Conservation (phyloP, 2,329 filamentous ascomycete species). For the Sporothrix curviconia region DNA sequence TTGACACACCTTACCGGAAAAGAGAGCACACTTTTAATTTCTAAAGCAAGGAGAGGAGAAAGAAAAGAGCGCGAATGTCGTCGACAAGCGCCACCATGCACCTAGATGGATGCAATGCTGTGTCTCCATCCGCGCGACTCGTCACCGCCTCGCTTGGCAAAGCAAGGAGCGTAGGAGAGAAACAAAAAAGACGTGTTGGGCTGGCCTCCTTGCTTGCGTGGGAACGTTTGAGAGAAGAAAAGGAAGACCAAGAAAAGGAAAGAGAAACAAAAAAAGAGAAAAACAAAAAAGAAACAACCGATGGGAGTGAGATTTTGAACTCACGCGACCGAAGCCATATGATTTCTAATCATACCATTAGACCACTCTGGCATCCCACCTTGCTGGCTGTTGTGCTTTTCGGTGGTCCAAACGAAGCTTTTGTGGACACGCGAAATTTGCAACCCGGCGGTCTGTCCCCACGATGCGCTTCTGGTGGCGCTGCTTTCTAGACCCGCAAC, state of each 20-base stretch:
- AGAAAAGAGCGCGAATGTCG: background rate
- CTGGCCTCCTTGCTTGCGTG: too few relatives aligned
- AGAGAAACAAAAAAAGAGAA: background rate
- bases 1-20: too few relatives aligned
- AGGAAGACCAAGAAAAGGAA: background rate
- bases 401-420: background rate
- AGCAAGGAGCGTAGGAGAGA: too few relatives aligned
- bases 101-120: background rate
- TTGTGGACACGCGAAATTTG: background rate
- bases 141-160: background rate
- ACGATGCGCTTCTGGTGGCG: background rate
- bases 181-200: too few relatives aligned
- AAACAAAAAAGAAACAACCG: constrained; percentile 4
- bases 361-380: constrained; percentile 18
- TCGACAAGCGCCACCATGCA: background rate
- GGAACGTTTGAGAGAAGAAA: background rate
- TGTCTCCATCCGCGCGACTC: too few relatives aligned
- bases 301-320: constrained; percentile 18
- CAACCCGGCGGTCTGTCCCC: background rate
- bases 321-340: constrained; percentile 18
- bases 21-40: too few relatives aligned
- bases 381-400: background rate
- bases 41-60: background rate
- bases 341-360: constrained; percentile 19
- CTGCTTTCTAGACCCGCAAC: too few relatives aligned